Percentiles rank a stretch among this genome's conserved stretches.
phyloP scores from a whole-genome alignment of 345 rosid genomes.

The Pugionium dolabratum region DNA sequence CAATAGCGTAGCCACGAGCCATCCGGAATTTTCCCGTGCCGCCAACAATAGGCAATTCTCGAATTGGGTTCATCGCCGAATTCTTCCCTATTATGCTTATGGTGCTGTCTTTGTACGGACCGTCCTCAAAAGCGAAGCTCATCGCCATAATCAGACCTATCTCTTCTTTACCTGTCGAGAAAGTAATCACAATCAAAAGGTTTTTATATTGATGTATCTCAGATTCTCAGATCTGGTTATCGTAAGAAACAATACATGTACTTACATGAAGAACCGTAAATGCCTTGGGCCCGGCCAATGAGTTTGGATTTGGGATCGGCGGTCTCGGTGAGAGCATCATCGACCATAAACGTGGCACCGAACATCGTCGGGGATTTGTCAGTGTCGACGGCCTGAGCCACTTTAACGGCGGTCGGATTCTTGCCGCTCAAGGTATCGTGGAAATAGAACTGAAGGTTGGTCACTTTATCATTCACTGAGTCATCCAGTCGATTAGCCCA shows the following conservation, averaged over 20 bases:
- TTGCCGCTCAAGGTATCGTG: slow-evolving; percentile 66
- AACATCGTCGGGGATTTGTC: slow-evolving; percentile 53
- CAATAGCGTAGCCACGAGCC: slow-evolving; percentile 66
- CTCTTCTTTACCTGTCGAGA: slow-evolving; percentile 43
- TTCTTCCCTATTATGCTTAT: slow-evolving; percentile 57
- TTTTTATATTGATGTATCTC: too few relatives aligned
- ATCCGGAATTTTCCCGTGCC: slow-evolving; percentile 61
- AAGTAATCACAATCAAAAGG: neutral
- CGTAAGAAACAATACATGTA: neutral
- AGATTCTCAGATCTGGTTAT: too few relatives aligned
- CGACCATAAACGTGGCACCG: slow-evolving; percentile 53
- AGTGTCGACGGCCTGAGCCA: slow-evolving; percentile 47
- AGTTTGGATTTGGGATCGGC: slow-evolving; percentile 58
- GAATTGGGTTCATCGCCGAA: slow-evolving; percentile 33
- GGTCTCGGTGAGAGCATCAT: slow-evolving; percentile 57
- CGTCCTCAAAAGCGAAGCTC: slow-evolving; percentile 57
- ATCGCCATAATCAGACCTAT: slow-evolving; percentile 52
- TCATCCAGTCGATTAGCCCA: slow-evolving; percentile 42
- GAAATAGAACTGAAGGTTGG: slow-evolving; percentile 65
- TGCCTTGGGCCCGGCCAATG: slow-evolving; percentile 73
- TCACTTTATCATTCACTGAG: slow-evolving; percentile 43
- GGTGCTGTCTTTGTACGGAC: slow-evolving; percentile 65
- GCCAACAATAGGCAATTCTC: slow-evolving; percentile 69
- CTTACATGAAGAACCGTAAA: slow-evolving; percentile 47
- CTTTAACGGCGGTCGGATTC: slow-evolving; percentile 53